These are phyloP conservation scores for Hypoxylon crocopeplum DNA, from an alignment of 495 filamentous ascomycete genomes.

Conservation along the genomic window DNA sequence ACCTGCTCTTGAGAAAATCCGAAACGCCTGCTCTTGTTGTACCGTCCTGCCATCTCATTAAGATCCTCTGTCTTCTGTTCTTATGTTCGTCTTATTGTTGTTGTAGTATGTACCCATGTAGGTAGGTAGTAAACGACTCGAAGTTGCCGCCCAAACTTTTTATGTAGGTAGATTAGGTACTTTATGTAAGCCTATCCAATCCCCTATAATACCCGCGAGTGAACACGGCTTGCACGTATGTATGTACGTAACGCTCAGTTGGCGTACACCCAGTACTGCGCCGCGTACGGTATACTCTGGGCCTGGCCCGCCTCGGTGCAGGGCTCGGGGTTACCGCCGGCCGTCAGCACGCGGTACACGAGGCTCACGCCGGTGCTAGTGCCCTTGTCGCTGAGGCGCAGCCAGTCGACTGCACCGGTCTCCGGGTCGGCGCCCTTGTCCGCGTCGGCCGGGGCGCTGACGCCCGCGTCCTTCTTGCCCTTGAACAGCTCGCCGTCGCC, in stretches of 20 bases:
- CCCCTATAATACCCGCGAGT: neutral
- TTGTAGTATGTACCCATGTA: too few species aligned
- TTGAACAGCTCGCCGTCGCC: slow-evolving; percentile 48
- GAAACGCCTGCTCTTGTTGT: neutral
- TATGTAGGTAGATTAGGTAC: too few species aligned
- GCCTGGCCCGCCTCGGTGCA: slow-evolving; percentile 52
- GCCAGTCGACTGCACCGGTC: slow-evolving; percentile 69
- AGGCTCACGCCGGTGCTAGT: slow-evolving; percentile 55
- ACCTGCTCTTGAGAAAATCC: neutral
- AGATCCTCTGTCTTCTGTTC: neutral
- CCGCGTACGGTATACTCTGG: slow-evolving; percentile 66
- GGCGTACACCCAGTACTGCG: slow-evolving; percentile 75
- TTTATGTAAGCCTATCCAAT: neutral
- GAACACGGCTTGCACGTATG: neutral
- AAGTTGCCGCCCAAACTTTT: neutral
- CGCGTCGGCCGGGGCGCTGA: slow-evolving; percentile 58
- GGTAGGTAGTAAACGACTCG: too few species aligned
- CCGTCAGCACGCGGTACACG: slow-evolving; percentile 73
- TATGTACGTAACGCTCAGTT: slow-evolving; percentile 5
- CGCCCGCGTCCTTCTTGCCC: slow-evolving; percentile 53
- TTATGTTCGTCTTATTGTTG: too few species aligned
- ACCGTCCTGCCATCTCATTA: neutral
- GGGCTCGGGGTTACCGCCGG: slow-evolving; percentile 62
- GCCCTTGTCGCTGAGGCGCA: slow-evolving; percentile 60
- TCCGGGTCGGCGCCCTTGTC: slow-evolving; percentile 46